Base-by-base conservation (phyloP, 495 filamentous ascomycete species). In the Evansstolkia leycettana region DNA sequence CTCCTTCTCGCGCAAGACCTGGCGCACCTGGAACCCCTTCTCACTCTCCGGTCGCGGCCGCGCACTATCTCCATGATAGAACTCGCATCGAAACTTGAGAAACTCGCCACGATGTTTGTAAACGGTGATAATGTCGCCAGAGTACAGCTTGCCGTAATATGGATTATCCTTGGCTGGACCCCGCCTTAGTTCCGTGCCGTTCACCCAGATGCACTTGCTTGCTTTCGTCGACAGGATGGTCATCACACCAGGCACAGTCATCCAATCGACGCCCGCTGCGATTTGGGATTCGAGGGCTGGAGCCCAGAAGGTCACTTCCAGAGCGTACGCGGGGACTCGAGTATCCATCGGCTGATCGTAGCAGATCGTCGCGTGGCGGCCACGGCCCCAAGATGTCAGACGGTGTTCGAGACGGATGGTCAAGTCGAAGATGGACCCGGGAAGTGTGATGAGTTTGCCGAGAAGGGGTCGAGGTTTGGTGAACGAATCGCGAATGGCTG, bases 311-410 rank as follows among this genome's bases (percentile, higher is more conserved):
- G 78, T 64, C 34, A 95, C 67, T 42, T 80, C 76, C 44, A 92
- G 70, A n/a, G 79, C 86, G 36, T 75, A 75, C 46, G 86, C 86
- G 4, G 87, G 83, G 19, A 95, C 75, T 14, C 74, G 78, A 3
- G 60, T 69, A 40, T 94, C 81, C 33, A 54, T 47, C 18, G 47
- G 53, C 18, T 72, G 58, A 1, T 71, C 52, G 45, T 84, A 78
- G 18, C 73, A 55, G 34, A 78, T 52, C 10, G 75, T 82, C 34
- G 80, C 82, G 12, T 55, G 49, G 0, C 46, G 52, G 0, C 72
- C 68, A 11, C 88, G 76, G 20, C 88, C 88, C 76, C 81, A 95
- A 2, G 76, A 78, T 0, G 76, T 74, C 54, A 81, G 51, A 9
- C 72, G 73, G 16, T 71, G 60, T 30, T 75, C 75, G 16, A 94